phyloP scores from a whole-genome alignment of 2,329 filamentous ascomycete genomes.

The Microdochium paspali region DNA sequence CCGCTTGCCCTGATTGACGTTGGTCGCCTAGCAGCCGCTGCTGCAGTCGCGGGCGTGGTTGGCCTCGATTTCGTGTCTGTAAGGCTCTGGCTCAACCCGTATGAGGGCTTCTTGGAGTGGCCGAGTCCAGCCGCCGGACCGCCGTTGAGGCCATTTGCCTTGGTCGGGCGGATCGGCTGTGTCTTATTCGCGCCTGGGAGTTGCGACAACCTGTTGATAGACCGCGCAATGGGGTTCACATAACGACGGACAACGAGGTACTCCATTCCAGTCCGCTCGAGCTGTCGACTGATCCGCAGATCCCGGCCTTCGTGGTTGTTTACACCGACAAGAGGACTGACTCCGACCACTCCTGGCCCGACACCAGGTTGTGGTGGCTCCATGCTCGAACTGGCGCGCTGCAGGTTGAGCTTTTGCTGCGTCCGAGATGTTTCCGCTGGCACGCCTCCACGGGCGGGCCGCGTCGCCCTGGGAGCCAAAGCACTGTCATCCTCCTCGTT shows the following conservation, averaged over 20 bases:
- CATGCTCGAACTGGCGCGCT: slow-evolving; percentile 63
- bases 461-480: slow-evolving; percentile 33
- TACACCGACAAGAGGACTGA: slow-evolving; percentile 39
- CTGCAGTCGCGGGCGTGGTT: slow-evolving; percentile 11
- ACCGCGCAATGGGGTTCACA: slow-evolving; percentile 60
- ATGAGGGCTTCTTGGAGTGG: slow-evolving; percentile 16
- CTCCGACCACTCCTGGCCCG: slow-evolving; percentile 26
- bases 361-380: slow-evolving; percentile 47
- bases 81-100: slow-evolving; percentile 29
- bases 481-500: slow-evolving; percentile 33
- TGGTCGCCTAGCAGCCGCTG: slow-evolving; percentile 22
- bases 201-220: slow-evolving; percentile 43
- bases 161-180: slow-evolving; percentile 32
- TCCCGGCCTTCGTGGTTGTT: slow-evolving; percentile 50
- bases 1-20: slow-evolving; percentile 27
- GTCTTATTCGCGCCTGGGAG: slow-evolving; percentile 42
- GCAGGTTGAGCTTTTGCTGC: slow-evolving; percentile 67
- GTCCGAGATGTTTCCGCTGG: slow-evolving; percentile 54
- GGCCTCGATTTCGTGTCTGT: slow-evolving; percentile 21
- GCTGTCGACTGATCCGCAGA: slow-evolving; percentile 52
- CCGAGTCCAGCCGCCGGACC: slow-evolving; percentile 3
- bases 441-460: slow-evolving; percentile 26
- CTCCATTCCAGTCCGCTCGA: slow-evolving; percentile 63
- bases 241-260: slow-evolving; percentile 66
- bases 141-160: slow-evolving; percentile 25